Evolutionary conservation across 2,329 filamentous ascomycete species (phyloP).

Genomic region (Arachnomyces sp.): DNA sequence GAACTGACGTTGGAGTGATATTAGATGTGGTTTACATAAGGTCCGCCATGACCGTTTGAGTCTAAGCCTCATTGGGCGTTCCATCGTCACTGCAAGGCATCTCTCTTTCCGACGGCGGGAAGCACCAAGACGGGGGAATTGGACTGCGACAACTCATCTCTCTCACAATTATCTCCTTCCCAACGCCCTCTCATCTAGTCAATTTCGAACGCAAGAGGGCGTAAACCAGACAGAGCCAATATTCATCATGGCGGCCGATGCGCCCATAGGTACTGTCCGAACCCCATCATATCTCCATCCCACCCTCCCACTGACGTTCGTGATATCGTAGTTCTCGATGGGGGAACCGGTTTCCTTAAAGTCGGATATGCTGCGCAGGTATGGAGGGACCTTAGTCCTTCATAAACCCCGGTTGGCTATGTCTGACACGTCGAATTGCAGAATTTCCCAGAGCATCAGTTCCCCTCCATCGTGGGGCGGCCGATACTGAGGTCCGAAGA

Average conservation of each 20-base stretch:
- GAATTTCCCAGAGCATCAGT: conserved; percentile 99
- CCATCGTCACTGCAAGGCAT: conserved; percentile 8
- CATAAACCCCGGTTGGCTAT: conserved; percentile 5
- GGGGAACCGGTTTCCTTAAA: conserved; percentile 98
- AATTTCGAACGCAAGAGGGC: background rate
- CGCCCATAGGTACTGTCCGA: conserved; percentile 38
- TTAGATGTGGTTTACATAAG: too few species aligned
- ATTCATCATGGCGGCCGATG: conserved; percentile 35
- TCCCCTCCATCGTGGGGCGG: conserved; percentile 93
- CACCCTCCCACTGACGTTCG: conserved; percentile 22
- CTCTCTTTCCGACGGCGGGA: background rate
- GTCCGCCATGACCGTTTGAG: background rate
- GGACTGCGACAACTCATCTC: background rate
- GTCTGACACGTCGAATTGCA: conserved; percentile 32
- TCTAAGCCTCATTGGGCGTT: conserved; percentile 11
- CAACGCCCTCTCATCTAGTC: background rate
- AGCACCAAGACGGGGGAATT: background rate
- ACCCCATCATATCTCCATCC: conserved; percentile 12
- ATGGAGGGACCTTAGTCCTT: conserved; percentile 19
- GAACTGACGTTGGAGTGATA: too few species aligned
- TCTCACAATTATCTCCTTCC: background rate
- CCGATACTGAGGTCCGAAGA: conserved; percentile 97
- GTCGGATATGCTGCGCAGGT: conserved; percentile 94
- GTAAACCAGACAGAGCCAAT: background rate
- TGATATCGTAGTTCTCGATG: conserved; percentile 74